phyloP scores from a whole-genome alignment of 495 filamentous ascomycete species.

The Penicillium psychrofluorescens region DNA sequence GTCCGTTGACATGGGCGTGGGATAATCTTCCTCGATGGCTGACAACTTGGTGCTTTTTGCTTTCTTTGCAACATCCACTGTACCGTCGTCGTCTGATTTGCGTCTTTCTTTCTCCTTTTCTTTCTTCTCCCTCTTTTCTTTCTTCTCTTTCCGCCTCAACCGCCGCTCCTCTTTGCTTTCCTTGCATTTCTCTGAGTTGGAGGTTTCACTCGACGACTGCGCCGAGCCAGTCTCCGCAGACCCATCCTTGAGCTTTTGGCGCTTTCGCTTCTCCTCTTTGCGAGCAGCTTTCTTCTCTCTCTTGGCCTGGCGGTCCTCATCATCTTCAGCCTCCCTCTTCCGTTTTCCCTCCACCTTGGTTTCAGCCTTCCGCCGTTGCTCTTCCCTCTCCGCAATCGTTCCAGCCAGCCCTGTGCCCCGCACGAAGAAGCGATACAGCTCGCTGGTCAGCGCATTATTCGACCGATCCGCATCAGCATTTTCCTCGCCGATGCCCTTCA shows the following conservation, averaged over 20 bases:
- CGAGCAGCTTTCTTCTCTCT: conserved; percentile 16
- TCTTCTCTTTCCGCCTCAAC: conserved; percentile 16
- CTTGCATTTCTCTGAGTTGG: conserved; percentile 12
- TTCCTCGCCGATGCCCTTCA: conserved; percentile 58
- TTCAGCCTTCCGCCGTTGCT: neutral
- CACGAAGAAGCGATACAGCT: conserved; percentile 79
- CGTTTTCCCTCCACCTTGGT: conserved; percentile 20
- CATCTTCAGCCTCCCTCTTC: conserved; percentile 7
- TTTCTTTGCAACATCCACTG: conserved; percentile 15
- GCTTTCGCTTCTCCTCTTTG: conserved; percentile 28
- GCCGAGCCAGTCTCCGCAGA: conserved; percentile 15
- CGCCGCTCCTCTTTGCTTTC: conserved; percentile 21
- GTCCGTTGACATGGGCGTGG: conserved; percentile 34
- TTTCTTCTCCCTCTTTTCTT: conserved; percentile 20
- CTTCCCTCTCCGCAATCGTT: conserved; percentile 39
- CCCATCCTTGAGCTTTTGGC: conserved; percentile 28
- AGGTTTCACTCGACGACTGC: conserved; percentile 9
- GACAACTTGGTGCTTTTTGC: conserved; percentile 15
- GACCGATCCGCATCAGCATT: conserved; percentile 8
- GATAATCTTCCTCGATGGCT: conserved; percentile 25
- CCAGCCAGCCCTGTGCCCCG: conserved; percentile 65
- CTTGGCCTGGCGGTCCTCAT: conserved; percentile 2
- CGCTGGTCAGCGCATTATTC: conserved; percentile 40
- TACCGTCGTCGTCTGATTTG: conserved; percentile 17
- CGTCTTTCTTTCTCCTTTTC: conserved; percentile 26